Conservation (phyloP, 2,329 filamentous ascomycete genomes). For the Aspergillus pseudoterreus region DNA sequence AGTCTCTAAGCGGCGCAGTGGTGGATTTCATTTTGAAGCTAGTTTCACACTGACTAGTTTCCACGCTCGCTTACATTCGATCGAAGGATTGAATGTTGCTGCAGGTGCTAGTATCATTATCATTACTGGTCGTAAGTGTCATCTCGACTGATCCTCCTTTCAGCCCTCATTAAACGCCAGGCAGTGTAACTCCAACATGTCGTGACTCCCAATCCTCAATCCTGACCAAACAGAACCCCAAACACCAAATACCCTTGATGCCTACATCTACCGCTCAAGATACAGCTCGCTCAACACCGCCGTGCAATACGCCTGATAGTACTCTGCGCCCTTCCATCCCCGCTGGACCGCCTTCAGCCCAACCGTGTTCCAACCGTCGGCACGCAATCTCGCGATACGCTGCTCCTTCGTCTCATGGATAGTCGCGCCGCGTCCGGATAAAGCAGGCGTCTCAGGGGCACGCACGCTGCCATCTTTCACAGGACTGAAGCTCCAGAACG, state of each 20-base stretch:
- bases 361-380: slow-evolving; percentile 36
- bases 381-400: slow-evolving; percentile 32
- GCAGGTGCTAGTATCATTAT: too few species aligned
- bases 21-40: too few species aligned
- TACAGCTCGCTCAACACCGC: slow-evolving; percentile 36
- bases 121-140: too few species aligned
- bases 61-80: too few species aligned
- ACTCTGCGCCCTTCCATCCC: slow-evolving; percentile 35
- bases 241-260: not conserved
- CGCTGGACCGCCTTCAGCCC: slow-evolving; percentile 29
- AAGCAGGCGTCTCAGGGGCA: not conserved
- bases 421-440: not conserved
- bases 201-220: not conserved
- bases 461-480: slow-evolving; percentile 13
- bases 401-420: slow-evolving; percentile 30
- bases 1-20: too few species aligned
- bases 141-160: too few species aligned
- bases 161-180: too few species aligned
- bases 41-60: too few species aligned
- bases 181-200: too few species aligned
- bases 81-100: too few species aligned
- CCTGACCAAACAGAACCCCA: not conserved
- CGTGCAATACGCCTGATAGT: slow-evolving; percentile 36
- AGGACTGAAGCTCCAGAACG: slow-evolving; percentile 40
- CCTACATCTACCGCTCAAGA: slow-evolving; percentile 6